Evolutionary conservation across 139 green algal species (phyloP).

Genomic region (Edaphochlamys debaryana): DNA sequence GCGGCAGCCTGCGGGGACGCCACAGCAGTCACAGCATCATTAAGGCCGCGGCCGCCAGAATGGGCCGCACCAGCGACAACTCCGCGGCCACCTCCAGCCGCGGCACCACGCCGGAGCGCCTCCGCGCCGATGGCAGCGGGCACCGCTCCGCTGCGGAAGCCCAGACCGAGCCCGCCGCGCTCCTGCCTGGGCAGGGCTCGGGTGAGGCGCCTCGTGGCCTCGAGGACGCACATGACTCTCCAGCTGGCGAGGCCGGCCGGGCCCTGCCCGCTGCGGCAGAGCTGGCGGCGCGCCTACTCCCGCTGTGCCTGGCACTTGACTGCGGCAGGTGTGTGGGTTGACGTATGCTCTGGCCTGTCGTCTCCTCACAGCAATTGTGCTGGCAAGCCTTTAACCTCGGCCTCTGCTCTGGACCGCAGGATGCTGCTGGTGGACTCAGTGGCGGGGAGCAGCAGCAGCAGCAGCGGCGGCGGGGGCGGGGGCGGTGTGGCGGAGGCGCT

Average conservation of each 20-base stretch:
- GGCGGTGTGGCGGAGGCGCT: neutral
- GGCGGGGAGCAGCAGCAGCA: neutral
- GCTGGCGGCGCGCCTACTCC: neutral
- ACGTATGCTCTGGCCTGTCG: neutral
- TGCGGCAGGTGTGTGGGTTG: constrained; percentile 10
- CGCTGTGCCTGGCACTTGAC: constrained; percentile 21
- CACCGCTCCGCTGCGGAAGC: no score
- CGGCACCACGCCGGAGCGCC: neutral
- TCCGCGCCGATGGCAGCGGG: neutral
- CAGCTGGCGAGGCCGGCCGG: no score
- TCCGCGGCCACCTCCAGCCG: neutral
- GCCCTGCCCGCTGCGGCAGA: no score
- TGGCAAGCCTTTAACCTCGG: no score
- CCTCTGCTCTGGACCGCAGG: no score
- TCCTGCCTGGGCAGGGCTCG: no score
- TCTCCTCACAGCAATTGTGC: no score
- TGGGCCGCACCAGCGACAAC: neutral
- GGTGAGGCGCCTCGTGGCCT: no score
- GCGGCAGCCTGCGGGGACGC: neutral
- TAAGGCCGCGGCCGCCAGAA: neutral
- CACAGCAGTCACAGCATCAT: neutral
- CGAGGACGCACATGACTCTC: no score
- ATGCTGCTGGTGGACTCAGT: neutral
- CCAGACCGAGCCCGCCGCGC: no score
- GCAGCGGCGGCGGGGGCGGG: neutral